phyloP scores from a whole-genome alignment of 768 basidiomycete species.

The Tephrocybe sp. region DNA sequence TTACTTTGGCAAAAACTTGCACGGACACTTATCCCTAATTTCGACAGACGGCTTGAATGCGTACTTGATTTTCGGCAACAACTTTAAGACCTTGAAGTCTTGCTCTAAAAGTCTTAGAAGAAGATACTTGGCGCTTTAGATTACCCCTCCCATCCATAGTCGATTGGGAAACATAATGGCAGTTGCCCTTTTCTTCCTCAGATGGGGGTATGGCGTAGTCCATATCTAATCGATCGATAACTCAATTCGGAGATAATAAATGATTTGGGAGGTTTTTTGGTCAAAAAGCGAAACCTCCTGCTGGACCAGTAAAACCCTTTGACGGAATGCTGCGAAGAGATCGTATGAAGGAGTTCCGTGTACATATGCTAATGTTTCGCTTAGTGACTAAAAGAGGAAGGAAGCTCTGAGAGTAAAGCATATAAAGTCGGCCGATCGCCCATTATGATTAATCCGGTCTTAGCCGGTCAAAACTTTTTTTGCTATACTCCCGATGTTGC shows the following conservation, averaged over 20 bases:
- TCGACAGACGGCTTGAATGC: no score
- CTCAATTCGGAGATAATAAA: not conserved
- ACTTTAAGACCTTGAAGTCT: no score
- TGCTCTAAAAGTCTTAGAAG: no score
- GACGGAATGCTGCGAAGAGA: not conserved
- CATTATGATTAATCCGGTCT: constrained; percentile 17
- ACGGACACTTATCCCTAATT: no score
- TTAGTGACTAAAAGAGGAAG: not conserved
- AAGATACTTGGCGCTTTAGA: no score
- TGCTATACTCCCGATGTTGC: constrained; percentile 31
- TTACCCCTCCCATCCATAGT: no score
- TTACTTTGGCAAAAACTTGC: not conserved
- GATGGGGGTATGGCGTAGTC: not conserved
- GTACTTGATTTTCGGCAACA: no score
- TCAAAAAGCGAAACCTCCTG: not conserved
- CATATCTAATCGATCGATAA: constrained; percentile 2
- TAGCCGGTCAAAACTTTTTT: constrained; percentile 20
- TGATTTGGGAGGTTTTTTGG: not conserved
- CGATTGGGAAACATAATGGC: no score
- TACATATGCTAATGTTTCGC: no score
- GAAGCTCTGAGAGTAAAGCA: not conserved
- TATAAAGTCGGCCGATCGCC: constrained; percentile 17
- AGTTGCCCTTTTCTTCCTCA: no score
- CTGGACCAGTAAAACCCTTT: not conserved
- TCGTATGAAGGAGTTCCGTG: not conserved